Evolutionary conservation across 257 asterid genomes (phyloP).

Genomic region (Dorcoceras hygrometricum): DNA sequence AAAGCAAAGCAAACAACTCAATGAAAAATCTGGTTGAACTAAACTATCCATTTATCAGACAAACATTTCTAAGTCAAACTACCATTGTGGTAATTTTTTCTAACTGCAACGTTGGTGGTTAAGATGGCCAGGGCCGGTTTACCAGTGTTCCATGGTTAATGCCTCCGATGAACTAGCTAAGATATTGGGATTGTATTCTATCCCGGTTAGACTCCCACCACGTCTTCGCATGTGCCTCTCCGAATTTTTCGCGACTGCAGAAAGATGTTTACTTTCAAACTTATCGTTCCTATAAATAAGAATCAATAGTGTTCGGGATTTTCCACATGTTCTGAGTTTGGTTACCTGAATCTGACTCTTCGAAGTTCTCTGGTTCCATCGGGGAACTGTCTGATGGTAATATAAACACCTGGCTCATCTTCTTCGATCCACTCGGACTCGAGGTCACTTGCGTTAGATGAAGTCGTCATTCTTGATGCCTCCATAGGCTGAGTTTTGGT

Average conservation of each 20-base stretch:
- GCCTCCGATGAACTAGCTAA: constrained; percentile 32
- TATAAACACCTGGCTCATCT: constrained; percentile 90
- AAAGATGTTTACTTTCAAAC: background rate
- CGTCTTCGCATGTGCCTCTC: constrained; percentile 79
- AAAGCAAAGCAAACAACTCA: background rate
- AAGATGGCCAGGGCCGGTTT: background rate
- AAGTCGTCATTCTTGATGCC: constrained; percentile 74
- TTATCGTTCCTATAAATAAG: background rate
- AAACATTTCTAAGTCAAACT: constrained; percentile 20
- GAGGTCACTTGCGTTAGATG: constrained; percentile 84
- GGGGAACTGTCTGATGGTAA: constrained; percentile 82
- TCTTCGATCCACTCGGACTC: constrained; percentile 94
- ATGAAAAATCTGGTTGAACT: constrained; percentile 2
- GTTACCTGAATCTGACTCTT: constrained; percentile 93
- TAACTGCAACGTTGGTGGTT: background rate
- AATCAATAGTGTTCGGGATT: background rate
- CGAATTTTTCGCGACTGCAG: constrained; percentile 83
- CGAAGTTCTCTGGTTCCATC: constrained; percentile 94
- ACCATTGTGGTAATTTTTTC: background rate
- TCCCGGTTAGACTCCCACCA: constrained; percentile 99
- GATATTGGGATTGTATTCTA: constrained; percentile 88
- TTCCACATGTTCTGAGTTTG: background rate
- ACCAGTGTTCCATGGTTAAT: background rate
- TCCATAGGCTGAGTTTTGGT: constrained; percentile 56
- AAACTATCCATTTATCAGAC: background rate